Conservation (phyloP, 2,329 filamentous ascomycete species). For the Fusarium domesticum region DNA sequence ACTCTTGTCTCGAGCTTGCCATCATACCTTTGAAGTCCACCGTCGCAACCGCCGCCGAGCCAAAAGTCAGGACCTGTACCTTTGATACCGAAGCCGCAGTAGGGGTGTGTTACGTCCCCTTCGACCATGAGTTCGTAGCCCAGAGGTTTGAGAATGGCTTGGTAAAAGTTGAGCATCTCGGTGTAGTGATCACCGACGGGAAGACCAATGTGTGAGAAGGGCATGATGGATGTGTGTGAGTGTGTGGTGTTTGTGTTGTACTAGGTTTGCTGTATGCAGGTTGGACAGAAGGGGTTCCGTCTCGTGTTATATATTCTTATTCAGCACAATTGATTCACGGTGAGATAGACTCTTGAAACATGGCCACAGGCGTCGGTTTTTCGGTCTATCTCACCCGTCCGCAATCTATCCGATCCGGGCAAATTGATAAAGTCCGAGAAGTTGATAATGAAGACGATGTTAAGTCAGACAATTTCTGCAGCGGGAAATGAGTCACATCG, state of each 20-base stretch:
- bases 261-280: not conserved
- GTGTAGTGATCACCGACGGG: conserved; percentile 25
- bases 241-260: not conserved
- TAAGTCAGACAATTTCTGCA: too few relatives aligned
- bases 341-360: too few relatives aligned
- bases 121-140: conserved; percentile 25
- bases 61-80: conserved; percentile 23
- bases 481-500: too few relatives aligned
- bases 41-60: conserved; percentile 21
- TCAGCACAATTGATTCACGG: too few relatives aligned
- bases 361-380: too few relatives aligned
- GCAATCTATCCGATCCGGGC: not conserved
- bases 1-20: conserved; percentile 20
- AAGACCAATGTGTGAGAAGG: conserved; percentile 22
- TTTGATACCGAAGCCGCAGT: conserved; percentile 23
- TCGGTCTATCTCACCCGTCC: conserved; percentile 1
- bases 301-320: not conserved
- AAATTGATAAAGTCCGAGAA: not conserved
- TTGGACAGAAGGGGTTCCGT: not conserved
- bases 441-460: too few relatives aligned
- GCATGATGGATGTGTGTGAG: conserved; percentile 10
- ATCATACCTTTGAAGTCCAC: conserved; percentile 22
- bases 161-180: conserved; percentile 30
- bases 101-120: conserved; percentile 6
- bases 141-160: conserved; percentile 24